These are phyloP conservation scores for Primulina eburnea DNA, from an alignment of 257 asterid genomes.

Conservation along the genomic window DNA sequence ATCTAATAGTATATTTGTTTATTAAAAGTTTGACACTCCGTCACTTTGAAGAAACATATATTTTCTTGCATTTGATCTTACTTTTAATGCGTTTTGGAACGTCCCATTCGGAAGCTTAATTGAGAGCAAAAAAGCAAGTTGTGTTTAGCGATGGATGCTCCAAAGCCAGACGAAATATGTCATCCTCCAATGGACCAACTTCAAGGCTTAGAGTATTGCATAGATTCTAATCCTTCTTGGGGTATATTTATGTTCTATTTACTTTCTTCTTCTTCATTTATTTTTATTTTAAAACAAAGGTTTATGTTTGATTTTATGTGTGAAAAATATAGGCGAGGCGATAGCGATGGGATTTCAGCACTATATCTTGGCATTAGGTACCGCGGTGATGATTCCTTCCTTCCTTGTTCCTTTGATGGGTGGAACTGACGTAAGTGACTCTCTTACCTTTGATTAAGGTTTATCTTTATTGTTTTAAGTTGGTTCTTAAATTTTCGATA, in stretches of 20 bases:
- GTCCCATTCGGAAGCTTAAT: constrained; percentile 28
- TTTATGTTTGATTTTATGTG: constrained; percentile 24
- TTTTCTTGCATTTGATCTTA: constrained; percentile 20
- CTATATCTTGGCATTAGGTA: constrained; percentile 82
- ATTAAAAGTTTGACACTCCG: constrained; percentile 27
- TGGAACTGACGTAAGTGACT: constrained; percentile 65
- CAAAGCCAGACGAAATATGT: constrained; percentile 88
- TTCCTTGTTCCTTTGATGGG: constrained; percentile 98
- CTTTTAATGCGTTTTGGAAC: constrained; percentile 21
- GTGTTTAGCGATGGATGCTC: constrained; percentile 59
- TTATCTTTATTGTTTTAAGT: neutral
- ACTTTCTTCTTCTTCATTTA: neutral
- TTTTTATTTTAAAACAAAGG: neutral
- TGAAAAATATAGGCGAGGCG: constrained; percentile 65
- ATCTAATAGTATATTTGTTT: constrained; percentile 34
- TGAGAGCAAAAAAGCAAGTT: constrained; percentile 17
- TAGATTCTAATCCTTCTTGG: constrained; percentile 98
- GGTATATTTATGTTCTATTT: constrained; percentile 38
- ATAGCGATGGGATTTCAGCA: constrained; percentile 91
- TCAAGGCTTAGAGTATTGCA: constrained; percentile 96
- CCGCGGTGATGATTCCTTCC: constrained; percentile 94
- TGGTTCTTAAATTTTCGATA: neutral
- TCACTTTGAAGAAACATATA: constrained; percentile 23
- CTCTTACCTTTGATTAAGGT: neutral
- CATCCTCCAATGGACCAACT: constrained; percentile 97